Evolutionary conservation across 495 filamentous ascomycete genomes (phyloP), one percentile per base, ranked within the genome.

Genomic region (Pyrenula aspistea): DNA sequence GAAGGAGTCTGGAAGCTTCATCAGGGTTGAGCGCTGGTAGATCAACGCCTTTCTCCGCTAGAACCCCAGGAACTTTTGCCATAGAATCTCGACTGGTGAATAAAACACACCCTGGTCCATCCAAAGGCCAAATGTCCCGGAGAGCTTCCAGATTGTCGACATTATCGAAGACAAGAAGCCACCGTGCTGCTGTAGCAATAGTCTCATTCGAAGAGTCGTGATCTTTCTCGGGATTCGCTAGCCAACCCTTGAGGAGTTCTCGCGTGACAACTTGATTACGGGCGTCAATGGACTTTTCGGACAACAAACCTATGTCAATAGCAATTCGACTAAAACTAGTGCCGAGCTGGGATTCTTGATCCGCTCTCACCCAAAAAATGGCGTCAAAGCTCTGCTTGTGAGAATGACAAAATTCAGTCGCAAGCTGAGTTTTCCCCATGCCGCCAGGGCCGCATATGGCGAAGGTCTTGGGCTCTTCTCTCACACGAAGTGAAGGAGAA

Each of bases 151-250:
- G 65, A 22, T 67, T 55, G 56, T 71, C 67, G 10, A 64, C 69
- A 36, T 71, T 71, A 57, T 75, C 72, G 53, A 71, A 71, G 47
- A 76, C 63, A 11, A 76, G 36, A 1, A 76, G 56, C 70, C 72
- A 76, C 2, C 56, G 63, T 22, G 67, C 65, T 51, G 63, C 56
- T 49, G 53, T 19, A 19, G 54, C 42, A 22, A 49, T n/a, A 25
- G 49, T 25, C 12, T 62, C 55, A 56, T 63, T 53, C 4, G 60
- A 12, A 1, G 51, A 52, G 52, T n/a, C n/a, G n/a, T 64, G 55
- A 53, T 56, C 50, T 21, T 60, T 55, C 60, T 12, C 57, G 31
- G 70, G 68, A 56, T 65, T 66, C 24, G 55, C 56, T 12, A 71
- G 62, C 68, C 64, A 75, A 15, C 63, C 60, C 66, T 65, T 73